Conservation (phyloP, 345 rosid genomes). For the Salix suchowensis region DNA sequence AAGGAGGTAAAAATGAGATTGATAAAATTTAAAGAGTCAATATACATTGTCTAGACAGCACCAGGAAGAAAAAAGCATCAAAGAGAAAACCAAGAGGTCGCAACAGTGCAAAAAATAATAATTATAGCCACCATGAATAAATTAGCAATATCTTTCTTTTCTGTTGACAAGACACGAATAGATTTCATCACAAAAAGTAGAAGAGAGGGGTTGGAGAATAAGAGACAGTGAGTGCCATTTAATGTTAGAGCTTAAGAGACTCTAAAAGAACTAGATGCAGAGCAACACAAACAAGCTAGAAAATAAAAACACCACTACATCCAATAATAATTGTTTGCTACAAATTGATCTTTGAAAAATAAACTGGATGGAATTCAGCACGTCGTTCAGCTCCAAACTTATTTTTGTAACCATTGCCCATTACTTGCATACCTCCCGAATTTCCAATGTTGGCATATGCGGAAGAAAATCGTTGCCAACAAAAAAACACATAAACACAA, state of each 20-base stretch:
- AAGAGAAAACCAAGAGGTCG: neutral
- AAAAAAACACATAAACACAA: constrained; percentile 94
- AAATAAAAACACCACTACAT: neutral
- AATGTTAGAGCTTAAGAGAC: neutral
- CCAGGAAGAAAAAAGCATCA: neutral
- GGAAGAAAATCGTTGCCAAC: constrained; percentile 99
- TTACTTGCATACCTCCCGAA: constrained; percentile 68
- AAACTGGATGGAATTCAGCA: neutral
- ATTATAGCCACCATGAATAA: neutral
- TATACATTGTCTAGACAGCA: neutral
- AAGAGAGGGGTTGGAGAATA: neutral
- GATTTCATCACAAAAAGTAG: neutral
- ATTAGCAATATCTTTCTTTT: neutral
- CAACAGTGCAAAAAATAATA: neutral
- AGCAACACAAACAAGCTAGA: neutral
- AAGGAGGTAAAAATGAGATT: neutral
- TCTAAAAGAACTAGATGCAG: neutral
- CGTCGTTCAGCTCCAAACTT: neutral
- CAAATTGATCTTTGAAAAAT: neutral
- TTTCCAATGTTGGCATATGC: constrained; percentile 98
- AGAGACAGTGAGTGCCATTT: neutral
- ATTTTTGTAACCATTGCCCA: constrained; percentile 9
- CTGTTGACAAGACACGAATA: neutral
- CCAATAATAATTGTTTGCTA: neutral
- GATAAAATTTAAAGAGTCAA: neutral